Base-by-base conservation (phyloP, 371 early-diverging fungal species). In the Lichtheimia ramosa region DNA sequence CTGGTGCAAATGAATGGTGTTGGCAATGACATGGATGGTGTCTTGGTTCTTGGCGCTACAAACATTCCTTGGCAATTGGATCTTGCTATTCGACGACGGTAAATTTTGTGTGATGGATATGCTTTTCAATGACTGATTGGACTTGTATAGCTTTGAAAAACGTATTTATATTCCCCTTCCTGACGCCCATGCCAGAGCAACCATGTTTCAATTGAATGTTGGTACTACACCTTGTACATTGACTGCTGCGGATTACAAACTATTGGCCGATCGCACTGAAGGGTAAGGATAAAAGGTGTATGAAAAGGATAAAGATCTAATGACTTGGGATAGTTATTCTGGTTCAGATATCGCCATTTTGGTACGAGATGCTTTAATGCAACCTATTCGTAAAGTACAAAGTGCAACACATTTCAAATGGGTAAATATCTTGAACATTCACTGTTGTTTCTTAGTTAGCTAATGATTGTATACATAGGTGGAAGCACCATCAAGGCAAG, bases 1-100 rank as follows among this genome's bases (percentile, higher is more conserved):
- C 79, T 97, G 8, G 97, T 98, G 34, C 99, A 97, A 75, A 97
- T 98, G 96, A 93, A 98, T 64, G 98, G 98, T 58, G 97, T 96
- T 8, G 96, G 96, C 20, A 91, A 93, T 65, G 96, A 97, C 64
- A 92, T 89, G 82, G 88, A 84, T 34, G 96, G 97, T 14, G 90
- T 98, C 3, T 77, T 98, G 58, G 96, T 98, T 3, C 75, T 98
- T 28, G 99, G 95, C 3, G 99, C 98, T 3, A 98, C 97, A 8
- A 98, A 98, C 77, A 93, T 94, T 42, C 99, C 98, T 51, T 97
- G 97, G 99, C 90, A 93, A 52, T 71, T 98, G 51, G 99, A 97
- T 75, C 69, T 85, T 28, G 98, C 98, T 48, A 94, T 97, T 69
- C 85, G 97, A 28, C 77, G 97, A 72, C 83, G 96, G 89, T 88